A percentile compares a stretch with the other conserved stretches of the same genome.
These are phyloP conservation scores for Cucurbita maxima DNA, from an alignment of 306 rosid species.

Conservation along the genomic window DNA sequence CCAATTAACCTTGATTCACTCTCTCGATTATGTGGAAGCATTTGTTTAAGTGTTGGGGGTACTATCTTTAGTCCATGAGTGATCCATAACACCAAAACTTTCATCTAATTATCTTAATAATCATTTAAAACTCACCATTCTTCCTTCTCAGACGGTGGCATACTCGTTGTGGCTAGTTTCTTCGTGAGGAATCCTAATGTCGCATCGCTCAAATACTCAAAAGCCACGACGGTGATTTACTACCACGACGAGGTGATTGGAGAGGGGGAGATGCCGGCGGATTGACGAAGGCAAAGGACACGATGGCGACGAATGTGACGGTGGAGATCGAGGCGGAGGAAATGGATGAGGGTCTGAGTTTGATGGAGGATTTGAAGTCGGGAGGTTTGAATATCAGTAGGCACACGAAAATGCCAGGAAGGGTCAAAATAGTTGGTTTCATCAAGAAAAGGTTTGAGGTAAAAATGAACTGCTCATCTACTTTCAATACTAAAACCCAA, in stretches of 20 bases:
- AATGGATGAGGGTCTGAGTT: neutral
- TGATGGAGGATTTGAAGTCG: neutral
- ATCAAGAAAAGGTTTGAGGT: conserved; percentile 19
- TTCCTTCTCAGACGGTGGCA: neutral
- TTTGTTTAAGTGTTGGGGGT: conserved; percentile 12
- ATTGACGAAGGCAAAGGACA: conserved; percentile 18
- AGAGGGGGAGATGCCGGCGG: conserved; percentile 13
- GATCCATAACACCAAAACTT: conserved; percentile 21
- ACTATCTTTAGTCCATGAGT: conserved; percentile 16
- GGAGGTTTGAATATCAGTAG: conserved; percentile 15
- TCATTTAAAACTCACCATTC: neutral
- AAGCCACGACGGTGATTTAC: conserved; percentile 11
- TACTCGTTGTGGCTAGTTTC: conserved; percentile 17
- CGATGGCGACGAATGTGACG: conserved; percentile 21
- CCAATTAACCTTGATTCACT: conserved; percentile 16
- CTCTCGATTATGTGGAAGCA: conserved; percentile 23
- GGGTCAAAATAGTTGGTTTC: conserved; percentile 14
- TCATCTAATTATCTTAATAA: conserved; percentile 3
- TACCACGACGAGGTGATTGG: conserved; percentile 14
- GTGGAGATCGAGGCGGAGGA: conserved; percentile 5
- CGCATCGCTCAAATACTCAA: conserved; percentile 18
- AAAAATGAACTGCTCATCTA: conserved; percentile 17
- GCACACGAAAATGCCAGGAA: conserved; percentile 18
- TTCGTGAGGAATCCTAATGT: conserved; percentile 31
- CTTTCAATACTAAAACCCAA: neutral